Percentiles rank a stretch among this genome's conserved stretches.
Conservation (phyloP, 352 stramenopile genomes). For the Pythium rhizo-oryzae region DNA sequence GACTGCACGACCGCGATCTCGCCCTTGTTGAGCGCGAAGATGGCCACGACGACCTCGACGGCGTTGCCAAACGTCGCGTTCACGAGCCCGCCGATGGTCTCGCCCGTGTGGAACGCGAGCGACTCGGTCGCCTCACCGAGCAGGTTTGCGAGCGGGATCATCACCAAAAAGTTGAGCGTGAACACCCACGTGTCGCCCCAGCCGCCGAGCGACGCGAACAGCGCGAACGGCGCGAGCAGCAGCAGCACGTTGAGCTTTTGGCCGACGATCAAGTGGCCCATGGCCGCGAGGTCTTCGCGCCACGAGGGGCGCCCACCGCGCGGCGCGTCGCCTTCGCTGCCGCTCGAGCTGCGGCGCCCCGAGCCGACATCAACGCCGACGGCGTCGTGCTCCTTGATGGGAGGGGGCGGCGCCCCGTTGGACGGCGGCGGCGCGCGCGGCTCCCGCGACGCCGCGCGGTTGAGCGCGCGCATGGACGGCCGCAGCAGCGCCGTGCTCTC, state of each 20-base stretch:
- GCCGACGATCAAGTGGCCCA: slow-evolving; percentile 46
- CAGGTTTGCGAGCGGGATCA: slow-evolving; percentile 95
- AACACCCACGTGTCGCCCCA: slow-evolving; percentile 90
- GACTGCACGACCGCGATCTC: slow-evolving; percentile 97
- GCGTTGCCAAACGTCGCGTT: slow-evolving; percentile 99
- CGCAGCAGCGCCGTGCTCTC: slow-evolving; percentile 45
- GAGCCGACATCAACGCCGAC: neutral
- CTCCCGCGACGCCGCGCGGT: slow-evolving; percentile 27
- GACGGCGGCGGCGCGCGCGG: neutral
- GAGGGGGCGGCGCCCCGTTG: neutral
- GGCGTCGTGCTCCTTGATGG: neutral
- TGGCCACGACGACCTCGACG: slow-evolving; percentile 96
- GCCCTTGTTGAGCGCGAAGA: slow-evolving; percentile 92
- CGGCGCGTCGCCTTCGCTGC: neutral
- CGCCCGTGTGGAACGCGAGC: slow-evolving; percentile 95
- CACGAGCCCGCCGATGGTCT: slow-evolving; percentile 96
- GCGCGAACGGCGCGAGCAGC: slow-evolving; percentile 53
- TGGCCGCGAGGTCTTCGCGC: slow-evolving; percentile 45
- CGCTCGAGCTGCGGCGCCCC: neutral
- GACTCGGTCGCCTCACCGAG: slow-evolving; percentile 98
- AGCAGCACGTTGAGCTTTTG: slow-evolving; percentile 78
- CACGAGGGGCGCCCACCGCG: slow-evolving; percentile 6
- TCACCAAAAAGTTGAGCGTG: slow-evolving; percentile 96
- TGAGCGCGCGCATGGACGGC: slow-evolving; percentile 8
- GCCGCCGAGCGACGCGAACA: slow-evolving; percentile 60